These are phyloP conservation scores for Pseudocercospora cruenta DNA, from an alignment of 2,329 filamentous ascomycete species.

Conservation along the genomic window DNA sequence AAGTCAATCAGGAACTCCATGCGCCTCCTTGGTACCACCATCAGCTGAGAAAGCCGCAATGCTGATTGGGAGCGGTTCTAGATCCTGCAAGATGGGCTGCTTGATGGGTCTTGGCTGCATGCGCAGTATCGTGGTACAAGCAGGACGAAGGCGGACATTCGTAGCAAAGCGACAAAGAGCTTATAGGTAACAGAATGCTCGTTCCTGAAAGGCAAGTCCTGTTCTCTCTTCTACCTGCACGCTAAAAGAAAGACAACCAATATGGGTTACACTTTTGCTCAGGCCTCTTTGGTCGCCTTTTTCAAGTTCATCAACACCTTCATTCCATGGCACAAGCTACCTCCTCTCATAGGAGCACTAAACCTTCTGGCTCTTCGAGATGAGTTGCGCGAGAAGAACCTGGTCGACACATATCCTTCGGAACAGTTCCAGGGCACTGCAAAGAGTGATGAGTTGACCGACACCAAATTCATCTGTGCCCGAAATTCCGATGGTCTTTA, in stretches of 20 bases:
- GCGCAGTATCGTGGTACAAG: neutral
- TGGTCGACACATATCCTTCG: conserved; percentile 49
- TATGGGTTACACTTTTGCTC: conserved; percentile 10
- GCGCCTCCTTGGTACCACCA: neutral
- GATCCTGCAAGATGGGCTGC: neutral
- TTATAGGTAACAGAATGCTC: neutral
- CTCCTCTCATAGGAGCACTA: conserved; percentile 45
- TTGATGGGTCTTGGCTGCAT: neutral
- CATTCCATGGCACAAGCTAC: conserved; percentile 51
- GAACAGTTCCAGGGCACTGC: conserved; percentile 43
- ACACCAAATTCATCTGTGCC: conserved; percentile 40
- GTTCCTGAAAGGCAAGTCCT: neutral
- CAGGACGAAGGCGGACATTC: neutral
- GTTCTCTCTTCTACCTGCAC: neutral
- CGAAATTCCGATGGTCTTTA: conserved; percentile 51
- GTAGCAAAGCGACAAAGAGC: neutral
- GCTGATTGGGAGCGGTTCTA: neutral
- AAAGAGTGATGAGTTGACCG: conserved; percentile 34
- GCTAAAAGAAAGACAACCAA: neutral
- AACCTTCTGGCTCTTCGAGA: conserved; percentile 48
- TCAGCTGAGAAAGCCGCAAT: conserved; percentile 1
- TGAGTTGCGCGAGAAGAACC: conserved; percentile 50
- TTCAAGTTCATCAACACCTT: conserved; percentile 47
- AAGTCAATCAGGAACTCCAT: neutral
- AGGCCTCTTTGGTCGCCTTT: conserved; percentile 7